phyloP scores from a whole-genome alignment of 2,329 filamentous ascomycete genomes.

The Colletotrichum shisoi region DNA sequence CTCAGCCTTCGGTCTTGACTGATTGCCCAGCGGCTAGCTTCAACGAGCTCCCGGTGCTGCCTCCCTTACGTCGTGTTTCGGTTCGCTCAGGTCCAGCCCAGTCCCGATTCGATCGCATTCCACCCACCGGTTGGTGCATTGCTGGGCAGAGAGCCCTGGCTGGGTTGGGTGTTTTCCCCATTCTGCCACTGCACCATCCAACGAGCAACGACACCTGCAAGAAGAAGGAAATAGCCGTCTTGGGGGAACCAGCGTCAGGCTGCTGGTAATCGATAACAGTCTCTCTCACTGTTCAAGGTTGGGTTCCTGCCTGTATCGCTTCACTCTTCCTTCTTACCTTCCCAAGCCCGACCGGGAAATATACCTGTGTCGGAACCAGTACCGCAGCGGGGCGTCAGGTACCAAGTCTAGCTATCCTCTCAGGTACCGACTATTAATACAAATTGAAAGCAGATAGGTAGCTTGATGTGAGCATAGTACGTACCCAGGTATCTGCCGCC shows the following conservation, averaged over 20 bases:
- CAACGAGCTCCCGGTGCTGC: background rate
- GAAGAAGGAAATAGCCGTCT: conserved; percentile 7
- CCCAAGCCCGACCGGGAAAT: conserved; percentile 1
- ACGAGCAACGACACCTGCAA: background rate
- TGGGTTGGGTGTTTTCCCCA: conserved; percentile 9
- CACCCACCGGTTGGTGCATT: conserved; percentile 4
- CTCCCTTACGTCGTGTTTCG: background rate
- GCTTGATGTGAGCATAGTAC: too few relatives aligned
- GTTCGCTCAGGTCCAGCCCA: background rate
- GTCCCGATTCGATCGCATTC: conserved; percentile 4
- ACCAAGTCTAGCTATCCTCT: conserved; percentile 4
- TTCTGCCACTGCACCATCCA: background rate
- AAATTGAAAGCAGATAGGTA: too few relatives aligned
- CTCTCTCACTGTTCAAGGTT: background rate
- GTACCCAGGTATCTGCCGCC: conserved; percentile 21
- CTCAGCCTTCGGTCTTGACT: background rate
- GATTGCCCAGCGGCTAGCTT: background rate
- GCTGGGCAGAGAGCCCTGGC: background rate
- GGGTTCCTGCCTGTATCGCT: too few relatives aligned
- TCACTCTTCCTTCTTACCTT: background rate
- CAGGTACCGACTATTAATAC: conserved; percentile 4
- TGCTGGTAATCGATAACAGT: conserved; percentile 1
- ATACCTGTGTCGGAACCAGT: background rate
- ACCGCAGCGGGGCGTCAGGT: conserved; percentile 7
- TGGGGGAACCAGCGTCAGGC: conserved; percentile 28